phyloP scores from a whole-genome alignment of 768 basidiomycete genomes.

The Tricholoma bakamatsutake region DNA sequence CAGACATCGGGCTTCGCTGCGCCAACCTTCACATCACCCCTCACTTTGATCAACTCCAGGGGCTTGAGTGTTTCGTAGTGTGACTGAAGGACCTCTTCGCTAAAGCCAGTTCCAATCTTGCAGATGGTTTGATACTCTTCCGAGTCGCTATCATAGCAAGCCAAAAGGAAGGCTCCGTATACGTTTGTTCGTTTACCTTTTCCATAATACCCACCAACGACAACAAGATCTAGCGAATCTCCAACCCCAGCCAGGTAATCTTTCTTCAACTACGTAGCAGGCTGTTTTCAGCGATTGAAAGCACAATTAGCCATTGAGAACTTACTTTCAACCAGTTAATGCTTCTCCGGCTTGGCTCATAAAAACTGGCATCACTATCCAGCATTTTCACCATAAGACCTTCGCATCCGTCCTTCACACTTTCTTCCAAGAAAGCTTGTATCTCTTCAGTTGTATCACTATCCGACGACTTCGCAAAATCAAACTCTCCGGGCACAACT shows the following conservation, averaged over 20 bases:
- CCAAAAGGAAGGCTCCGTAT: conserved; percentile 96
- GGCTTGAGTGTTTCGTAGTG: conserved; percentile 82
- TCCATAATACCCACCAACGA: conserved; percentile 96
- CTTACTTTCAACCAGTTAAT: conserved; percentile 97
- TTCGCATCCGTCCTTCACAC: conserved; percentile 97
- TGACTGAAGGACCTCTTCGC: conserved; percentile 78
- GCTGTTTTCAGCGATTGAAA: conserved; percentile 2
- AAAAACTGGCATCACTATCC: conserved; percentile 84
- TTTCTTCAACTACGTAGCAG: conserved; percentile 77
- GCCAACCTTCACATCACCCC: conserved; percentile 84
- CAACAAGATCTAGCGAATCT: conserved; percentile 94
- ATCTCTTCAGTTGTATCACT: conserved; percentile 89
- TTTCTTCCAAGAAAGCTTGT: conserved; percentile 89
- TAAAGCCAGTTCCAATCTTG: conserved; percentile 98
- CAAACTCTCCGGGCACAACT: conserved; percentile 82
- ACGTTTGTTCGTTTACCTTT: conserved; percentile 97
- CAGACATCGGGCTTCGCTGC: conserved; percentile 95
- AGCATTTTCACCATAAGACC: conserved; percentile 99
- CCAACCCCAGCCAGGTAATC: conserved; percentile 96
- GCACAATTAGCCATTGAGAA: neutral
- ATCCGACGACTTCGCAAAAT: conserved; percentile 89
- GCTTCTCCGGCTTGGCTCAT: conserved; percentile 92
- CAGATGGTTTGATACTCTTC: conserved; percentile 97
- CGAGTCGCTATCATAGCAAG: conserved; percentile 91
- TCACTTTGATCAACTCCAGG: conserved; percentile 60